Base-by-base conservation (phyloP, 2,329 filamentous ascomycete species). In the Pleoardoris graminearum region DNA sequence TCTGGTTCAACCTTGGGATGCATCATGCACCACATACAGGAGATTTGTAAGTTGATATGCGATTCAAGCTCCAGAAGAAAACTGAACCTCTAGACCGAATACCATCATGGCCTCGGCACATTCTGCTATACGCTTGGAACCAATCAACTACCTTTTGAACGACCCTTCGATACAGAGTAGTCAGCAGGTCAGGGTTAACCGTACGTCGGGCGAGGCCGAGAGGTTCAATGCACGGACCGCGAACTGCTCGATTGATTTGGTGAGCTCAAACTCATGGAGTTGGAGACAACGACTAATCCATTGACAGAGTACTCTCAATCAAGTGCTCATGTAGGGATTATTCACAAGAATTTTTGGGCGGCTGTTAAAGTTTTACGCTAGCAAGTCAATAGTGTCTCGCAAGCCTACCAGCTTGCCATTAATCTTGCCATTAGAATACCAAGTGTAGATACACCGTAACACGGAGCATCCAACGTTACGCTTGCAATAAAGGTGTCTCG, bases 1-100 rank as follows among this genome's bases (percentile, higher is more conserved):
- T 80, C 3, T 82, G 78, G 72, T 76, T 82, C 59, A 82, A 82
- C 59, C 65, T 82, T 7, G 79, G 79, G 38, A 79, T 79, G 66
- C 79, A 82, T 59, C 79, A 82, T 57, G 72, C 80, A 19, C 79
- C 78, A 1, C 70, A 72, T 22, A 69, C 70, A 2, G 64, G 62
- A 30, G 67, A 70, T 46, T 63, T 83, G 11, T 47, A 37, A 38
- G 44, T 29, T 4, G 2, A 38, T n/a, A 14, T 21, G 4, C n/a
- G 14, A 11, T 14, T 21, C 7, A 14, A 4, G 2, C 2, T 17
- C 8, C 10, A 36, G 7, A 7, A 11, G 21, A 11, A 6, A 4
- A 37, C 23, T 47, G 33, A 47, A 14, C 3, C 16, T 10, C 7
- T 21, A 47, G 44, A 8, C 81, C 81, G 16, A 82, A 82, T 59